phyloP scores from a whole-genome alignment of 2,329 filamentous ascomycete species.

The Teratosphaeria viscida region DNA sequence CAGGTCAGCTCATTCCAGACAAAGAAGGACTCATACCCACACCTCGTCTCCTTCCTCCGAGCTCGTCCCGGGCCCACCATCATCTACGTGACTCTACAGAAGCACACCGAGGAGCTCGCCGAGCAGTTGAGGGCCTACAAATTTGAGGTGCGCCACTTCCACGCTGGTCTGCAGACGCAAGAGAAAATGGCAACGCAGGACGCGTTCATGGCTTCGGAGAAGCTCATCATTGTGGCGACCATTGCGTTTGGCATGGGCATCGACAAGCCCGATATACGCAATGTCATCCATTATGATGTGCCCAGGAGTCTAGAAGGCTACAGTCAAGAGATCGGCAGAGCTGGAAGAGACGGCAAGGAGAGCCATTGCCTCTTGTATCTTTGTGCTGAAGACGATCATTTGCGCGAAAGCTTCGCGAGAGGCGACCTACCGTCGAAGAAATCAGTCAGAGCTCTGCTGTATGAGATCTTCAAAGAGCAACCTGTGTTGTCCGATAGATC shows the following conservation, averaged over 20 bases:
- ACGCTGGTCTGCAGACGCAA: conserved; percentile 61
- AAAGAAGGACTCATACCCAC: conserved; percentile 37
- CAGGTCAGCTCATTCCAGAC: conserved; percentile 36
- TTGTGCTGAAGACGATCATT: conserved; percentile 46
- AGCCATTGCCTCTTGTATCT: conserved; percentile 51
- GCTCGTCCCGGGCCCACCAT: conserved; percentile 46
- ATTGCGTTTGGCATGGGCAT: conserved; percentile 99
- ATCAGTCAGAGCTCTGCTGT: conserved; percentile 40
- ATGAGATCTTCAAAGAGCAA: conserved; percentile 39
- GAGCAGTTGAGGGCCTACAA: conserved; percentile 69
- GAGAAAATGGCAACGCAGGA: conserved; percentile 63
- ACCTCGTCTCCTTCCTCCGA: conserved; percentile 40
- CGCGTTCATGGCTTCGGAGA: conserved; percentile 67
- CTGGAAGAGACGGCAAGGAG: conserved; percentile 76
- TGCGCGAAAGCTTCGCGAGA: conserved; percentile 50
- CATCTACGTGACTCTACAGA: conserved; percentile 51
- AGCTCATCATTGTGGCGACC: conserved; percentile 89
- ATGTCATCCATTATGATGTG: conserved; percentile 84
- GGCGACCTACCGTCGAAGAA: conserved; percentile 47
- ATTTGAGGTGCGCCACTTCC: conserved; percentile 75
- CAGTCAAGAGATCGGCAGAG: conserved; percentile 94
- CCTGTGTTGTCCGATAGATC: neutral
- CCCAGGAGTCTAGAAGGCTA: conserved; percentile 96
- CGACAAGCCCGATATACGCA: conserved; percentile 91
- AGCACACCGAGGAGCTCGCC: conserved; percentile 59